These are phyloP conservation scores for Cyclocybe cylindracea DNA, from an alignment of 768 basidiomycete genomes.

Conservation along the genomic window DNA sequence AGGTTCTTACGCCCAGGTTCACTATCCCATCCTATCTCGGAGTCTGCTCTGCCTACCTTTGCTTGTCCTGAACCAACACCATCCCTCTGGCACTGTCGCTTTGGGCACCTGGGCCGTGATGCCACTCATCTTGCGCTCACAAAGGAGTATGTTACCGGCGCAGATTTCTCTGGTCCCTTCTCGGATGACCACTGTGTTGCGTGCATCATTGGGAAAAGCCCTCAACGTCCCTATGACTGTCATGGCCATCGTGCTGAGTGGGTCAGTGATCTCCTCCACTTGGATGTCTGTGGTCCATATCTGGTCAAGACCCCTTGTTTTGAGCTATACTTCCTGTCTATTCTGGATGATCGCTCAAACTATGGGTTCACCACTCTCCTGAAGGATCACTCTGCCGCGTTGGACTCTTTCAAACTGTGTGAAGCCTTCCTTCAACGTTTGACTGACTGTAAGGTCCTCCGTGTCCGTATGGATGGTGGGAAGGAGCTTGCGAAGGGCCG, in stretches of 20 bases:
- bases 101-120: conserved; percentile 10
- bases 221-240: conserved; percentile 1
- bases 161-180: conserved; percentile 1
- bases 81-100: conserved; percentile 8
- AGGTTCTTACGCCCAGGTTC: too few species aligned
- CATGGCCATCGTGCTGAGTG: conserved; percentile 1
- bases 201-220: conserved; percentile 15
- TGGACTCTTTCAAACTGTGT: neutral
- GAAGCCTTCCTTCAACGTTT: conserved; percentile 4
- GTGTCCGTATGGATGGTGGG: conserved; percentile 17
- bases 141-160: neutral
- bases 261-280: conserved; percentile 24
- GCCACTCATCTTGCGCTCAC: neutral
- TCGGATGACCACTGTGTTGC: neutral
- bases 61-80: neutral
- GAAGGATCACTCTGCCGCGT: conserved; percentile 1
- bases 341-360: conserved; percentile 21
- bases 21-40: neutral
- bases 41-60: conserved; percentile 5
- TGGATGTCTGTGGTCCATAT: conserved; percentile 27
- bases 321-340: conserved; percentile 13
- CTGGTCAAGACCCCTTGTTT: conserved; percentile 11
- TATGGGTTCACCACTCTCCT: conserved; percentile 12
- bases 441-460: conserved; percentile 3
- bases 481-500: conserved; percentile 9